Evolutionary conservation across 23 red algal species (phyloP).

Genomic region (Chondrus crispus): DNA sequence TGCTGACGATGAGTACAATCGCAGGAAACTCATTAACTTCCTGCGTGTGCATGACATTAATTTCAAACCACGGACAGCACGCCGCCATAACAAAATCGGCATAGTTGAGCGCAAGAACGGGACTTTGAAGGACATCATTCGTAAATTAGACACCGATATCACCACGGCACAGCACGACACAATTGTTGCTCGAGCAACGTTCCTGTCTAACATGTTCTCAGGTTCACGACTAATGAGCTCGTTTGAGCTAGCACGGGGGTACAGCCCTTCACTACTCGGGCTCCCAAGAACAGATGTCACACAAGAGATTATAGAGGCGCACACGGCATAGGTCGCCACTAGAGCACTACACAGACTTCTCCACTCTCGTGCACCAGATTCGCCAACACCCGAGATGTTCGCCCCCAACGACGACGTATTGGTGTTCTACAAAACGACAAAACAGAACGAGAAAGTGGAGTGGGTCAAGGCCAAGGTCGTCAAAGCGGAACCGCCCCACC

Average conservation of each 20-base stretch:
- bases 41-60: neutral
- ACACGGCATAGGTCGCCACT: neutral
- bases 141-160: neutral
- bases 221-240: neutral
- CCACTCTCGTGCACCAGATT: neutral
- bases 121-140: neutral
- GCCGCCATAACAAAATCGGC: constrained; percentile 1
- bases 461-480: neutral
- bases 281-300: neutral
- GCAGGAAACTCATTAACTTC: neutral
- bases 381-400: neutral
- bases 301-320: neutral
- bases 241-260: neutral
- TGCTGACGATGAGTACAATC: neutral
- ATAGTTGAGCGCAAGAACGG: constrained; percentile 31
- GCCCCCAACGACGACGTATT: neutral
- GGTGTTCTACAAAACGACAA: neutral
- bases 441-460: neutral
- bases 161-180: neutral
- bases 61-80: neutral
- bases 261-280: neutral
- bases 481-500: neutral
- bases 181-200: neutral
- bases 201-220: constrained; percentile 10
- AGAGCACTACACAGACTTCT: neutral